Evolutionary conservation across 331 rosid genomes (phyloP).

Genomic region (Telfairia occidentalis): DNA sequence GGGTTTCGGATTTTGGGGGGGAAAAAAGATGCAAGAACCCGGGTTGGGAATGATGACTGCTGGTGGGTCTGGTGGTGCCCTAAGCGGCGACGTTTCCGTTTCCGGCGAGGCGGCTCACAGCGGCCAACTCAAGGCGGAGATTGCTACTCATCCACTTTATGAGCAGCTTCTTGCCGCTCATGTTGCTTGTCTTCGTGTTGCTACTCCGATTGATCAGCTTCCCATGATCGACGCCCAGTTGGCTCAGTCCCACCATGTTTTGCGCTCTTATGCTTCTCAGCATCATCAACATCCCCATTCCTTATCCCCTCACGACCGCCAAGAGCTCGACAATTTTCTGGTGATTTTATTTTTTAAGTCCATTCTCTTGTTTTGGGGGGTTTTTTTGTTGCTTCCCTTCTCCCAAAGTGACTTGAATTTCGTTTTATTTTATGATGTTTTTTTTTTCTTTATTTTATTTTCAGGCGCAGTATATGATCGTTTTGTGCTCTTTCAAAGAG

Average conservation of each 20-base stretch:
- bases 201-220: slow-evolving; percentile 92
- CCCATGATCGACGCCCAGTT: slow-evolving; percentile 88
- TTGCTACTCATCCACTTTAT: slow-evolving; percentile 69
- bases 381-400: neutral
- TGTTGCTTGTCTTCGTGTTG: slow-evolving; percentile 81
- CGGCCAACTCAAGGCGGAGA: slow-evolving; percentile 65
- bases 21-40: slow-evolving; percentile 60
- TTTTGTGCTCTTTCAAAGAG: slow-evolving; percentile 75
- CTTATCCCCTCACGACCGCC: slow-evolving; percentile 72
- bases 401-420: neutral
- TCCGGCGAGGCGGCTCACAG: slow-evolving; percentile 32
- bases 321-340: slow-evolving; percentile 81
- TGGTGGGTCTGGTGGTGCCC: slow-evolving; percentile 3
- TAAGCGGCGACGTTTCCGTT: slow-evolving; percentile 23
- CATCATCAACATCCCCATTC: slow-evolving; percentile 42
- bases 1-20: neutral
- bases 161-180: slow-evolving; percentile 89
- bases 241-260: slow-evolving; percentile 69
- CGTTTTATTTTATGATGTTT: neutral
- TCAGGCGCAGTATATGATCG: slow-evolving; percentile 80
- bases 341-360: slow-evolving; percentile 14
- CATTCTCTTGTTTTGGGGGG: neutral
- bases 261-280: slow-evolving; percentile 59
- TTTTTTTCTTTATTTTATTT: neutral
- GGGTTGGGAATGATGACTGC: slow-evolving; percentile 60